Conservation (phyloP, 2,329 filamentous ascomycete genomes). For the Claviceps arundinis region DNA sequence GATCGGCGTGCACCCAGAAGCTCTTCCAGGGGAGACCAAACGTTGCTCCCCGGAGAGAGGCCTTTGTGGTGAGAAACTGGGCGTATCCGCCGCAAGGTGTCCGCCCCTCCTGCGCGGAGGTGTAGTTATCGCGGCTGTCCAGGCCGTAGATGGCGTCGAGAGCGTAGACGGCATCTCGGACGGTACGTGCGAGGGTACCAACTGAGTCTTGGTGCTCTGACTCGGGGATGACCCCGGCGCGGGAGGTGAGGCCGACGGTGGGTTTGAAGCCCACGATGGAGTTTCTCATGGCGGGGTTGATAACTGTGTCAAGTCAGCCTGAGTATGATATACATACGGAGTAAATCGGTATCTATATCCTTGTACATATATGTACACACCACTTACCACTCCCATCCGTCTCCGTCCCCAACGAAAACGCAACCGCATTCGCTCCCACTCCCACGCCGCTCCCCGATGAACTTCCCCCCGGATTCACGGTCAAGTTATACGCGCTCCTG, state of each 20-base stretch:
- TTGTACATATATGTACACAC: no score
- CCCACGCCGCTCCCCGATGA: conserved; percentile 53
- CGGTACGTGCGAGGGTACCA: conserved; percentile 52
- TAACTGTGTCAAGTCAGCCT: conserved; percentile 29
- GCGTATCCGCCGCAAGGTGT: conserved; percentile 42
- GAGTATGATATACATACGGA: no score
- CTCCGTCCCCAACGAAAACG: conserved; percentile 59
- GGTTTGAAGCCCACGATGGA: conserved; percentile 62
- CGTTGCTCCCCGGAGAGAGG: conserved; percentile 42
- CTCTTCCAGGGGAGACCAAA: conserved; percentile 62
- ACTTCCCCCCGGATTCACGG: conserved; percentile 53
- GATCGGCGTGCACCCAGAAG: conserved; percentile 52
- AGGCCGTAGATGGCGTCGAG: conserved; percentile 56
- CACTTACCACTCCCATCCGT: conserved; percentile 50
- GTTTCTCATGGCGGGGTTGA: conserved; percentile 58
- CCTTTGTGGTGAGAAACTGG: conserved; percentile 39
- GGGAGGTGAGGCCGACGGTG: conserved; percentile 58
- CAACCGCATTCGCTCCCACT: conserved; percentile 48
- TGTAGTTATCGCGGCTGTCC: conserved; percentile 54
- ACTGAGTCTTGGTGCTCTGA: conserved; percentile 55
- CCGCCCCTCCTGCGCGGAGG: conserved; percentile 38
- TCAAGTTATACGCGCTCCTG: conserved; percentile 55
- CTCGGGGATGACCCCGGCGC: conserved; percentile 51
- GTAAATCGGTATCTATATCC: no score
- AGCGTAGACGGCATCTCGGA: conserved; percentile 53